Conservation (phyloP, 148 eudicot species). For the Silene uniflora region DNA sequence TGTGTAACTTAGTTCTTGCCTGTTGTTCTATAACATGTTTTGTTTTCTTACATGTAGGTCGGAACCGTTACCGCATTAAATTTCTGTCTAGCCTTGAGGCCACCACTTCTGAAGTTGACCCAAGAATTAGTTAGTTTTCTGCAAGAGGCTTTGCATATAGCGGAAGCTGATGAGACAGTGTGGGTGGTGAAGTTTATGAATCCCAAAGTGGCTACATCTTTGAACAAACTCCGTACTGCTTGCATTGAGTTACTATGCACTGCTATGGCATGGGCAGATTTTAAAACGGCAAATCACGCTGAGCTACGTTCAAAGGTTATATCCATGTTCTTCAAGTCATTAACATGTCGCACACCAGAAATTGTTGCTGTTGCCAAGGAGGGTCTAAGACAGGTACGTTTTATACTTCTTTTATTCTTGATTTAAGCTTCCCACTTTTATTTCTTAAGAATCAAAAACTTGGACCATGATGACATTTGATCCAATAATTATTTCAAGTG, state of each 20-base stretch:
- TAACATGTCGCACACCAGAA: constrained; percentile 86
- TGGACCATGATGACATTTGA: background rate
- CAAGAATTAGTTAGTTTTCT: constrained; percentile 80
- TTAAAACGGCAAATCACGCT: constrained; percentile 79
- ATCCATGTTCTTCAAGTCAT: constrained; percentile 94
- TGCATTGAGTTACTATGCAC: constrained; percentile 97
- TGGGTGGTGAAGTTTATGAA: constrained; percentile 92
- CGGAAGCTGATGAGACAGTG: constrained; percentile 87
- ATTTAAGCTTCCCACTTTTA: background rate
- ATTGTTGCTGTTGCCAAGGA: constrained; percentile 96
- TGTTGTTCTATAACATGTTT: background rate
- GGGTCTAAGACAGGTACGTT: constrained; percentile 84
- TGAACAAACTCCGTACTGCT: constrained; percentile 87
- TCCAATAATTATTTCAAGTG: background rate
- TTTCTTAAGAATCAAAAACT: background rate
- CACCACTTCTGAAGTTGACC: constrained; percentile 94
- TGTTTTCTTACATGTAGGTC: constrained; percentile 49
- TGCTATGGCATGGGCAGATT: constrained; percentile 98
- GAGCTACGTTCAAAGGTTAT: constrained; percentile 88
- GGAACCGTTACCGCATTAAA: constrained; percentile 94
- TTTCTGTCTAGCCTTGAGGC: constrained; percentile 96
- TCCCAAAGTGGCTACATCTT: constrained; percentile 79
- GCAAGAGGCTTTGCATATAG: constrained; percentile 93
- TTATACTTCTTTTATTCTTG: constrained; percentile 7
- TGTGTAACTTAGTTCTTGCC: background rate